phyloP scores from a whole-genome alignment of 345 rosid species.

The Aquilaria sinensis region DNA sequence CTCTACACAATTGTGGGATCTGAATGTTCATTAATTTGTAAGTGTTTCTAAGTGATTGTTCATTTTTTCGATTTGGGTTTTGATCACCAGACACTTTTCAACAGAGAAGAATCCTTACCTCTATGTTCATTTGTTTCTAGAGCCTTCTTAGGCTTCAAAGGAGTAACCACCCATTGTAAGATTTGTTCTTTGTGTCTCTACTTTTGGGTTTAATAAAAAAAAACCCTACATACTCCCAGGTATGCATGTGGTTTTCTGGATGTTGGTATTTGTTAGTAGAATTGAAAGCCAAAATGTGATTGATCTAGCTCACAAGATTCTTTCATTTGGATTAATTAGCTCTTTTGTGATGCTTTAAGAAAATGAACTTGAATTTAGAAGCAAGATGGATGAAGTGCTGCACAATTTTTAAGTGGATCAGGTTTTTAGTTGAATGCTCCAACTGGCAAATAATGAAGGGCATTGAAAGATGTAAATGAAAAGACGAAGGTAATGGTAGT shows the following conservation, averaged over 20 bases:
- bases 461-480: no score
- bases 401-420: no score
- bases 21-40: neutral
- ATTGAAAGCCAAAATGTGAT: no score
- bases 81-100: conserved; percentile 55
- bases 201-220: conserved; percentile 38
- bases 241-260: conserved; percentile 5
- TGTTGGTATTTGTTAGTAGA: no score
- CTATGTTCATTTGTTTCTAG: conserved; percentile 70
- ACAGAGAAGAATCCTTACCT: conserved; percentile 77
- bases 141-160: conserved; percentile 52
- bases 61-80: neutral
- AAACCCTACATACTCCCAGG: conserved; percentile 48
- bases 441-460: no score
- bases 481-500: no score
- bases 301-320: no score
- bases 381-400: no score
- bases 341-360: no score
- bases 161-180: conserved; percentile 79
- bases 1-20: neutral
- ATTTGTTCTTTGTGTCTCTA: conserved; percentile 67
- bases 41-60: neutral
- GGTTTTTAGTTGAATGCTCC: no score
- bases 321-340: no score
- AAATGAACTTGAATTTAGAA: no score